Base-by-base conservation (phyloP, 2,329 filamentous ascomycete genomes). In the Aspergillus aculeatinus region DNA sequence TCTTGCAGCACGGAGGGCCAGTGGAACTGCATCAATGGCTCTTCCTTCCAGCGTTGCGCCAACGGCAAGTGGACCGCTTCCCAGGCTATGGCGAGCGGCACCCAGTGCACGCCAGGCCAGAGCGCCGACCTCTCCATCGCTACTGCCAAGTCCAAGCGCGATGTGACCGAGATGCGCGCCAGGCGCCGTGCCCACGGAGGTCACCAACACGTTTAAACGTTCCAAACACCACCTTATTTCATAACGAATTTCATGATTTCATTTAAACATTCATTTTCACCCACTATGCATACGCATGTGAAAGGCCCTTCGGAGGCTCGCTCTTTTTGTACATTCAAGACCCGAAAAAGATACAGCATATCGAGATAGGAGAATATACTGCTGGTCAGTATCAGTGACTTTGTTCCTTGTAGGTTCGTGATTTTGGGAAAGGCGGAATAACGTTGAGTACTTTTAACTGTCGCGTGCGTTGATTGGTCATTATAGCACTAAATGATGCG, bases 1-100 rank as follows among this genome's bases (percentile, higher is more conserved):
- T 57, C 79, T 21, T 88, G 86, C 75, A 73, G 69, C 35, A 60
- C 74, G 4, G 85, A 88, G 66, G 86, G 86, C 21, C 66, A 72
- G 16, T 88, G 83, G 83, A 83, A 85, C 73, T 88, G 86, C 69
- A 74, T 86, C 27, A 77, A 74, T 19, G 85, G 84, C 53, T 74
- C 72, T 25, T 77, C 80, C 53, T 88, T 86, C 79, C 85, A 88
- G 74, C 84, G 85, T 58, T 88, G 86, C 66, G 85, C 84, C n/a
- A 82, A 79, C 14, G 85, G 85, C 5, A 65, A 72, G 57, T 88
- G 86, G 86, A 80, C 82, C 19, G 68, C 66, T 5, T 62, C 77
- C 44, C 77, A 82, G 60, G 66, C 73, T 39, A 80, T 87, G 79
- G 81, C 85, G 1, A 64, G 76, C 1, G 86, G 86, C 42, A 87